Evolutionary conservation across 805 yeast genomes (phyloP).

Genomic region (Zygosaccharomyces rouxii): DNA sequence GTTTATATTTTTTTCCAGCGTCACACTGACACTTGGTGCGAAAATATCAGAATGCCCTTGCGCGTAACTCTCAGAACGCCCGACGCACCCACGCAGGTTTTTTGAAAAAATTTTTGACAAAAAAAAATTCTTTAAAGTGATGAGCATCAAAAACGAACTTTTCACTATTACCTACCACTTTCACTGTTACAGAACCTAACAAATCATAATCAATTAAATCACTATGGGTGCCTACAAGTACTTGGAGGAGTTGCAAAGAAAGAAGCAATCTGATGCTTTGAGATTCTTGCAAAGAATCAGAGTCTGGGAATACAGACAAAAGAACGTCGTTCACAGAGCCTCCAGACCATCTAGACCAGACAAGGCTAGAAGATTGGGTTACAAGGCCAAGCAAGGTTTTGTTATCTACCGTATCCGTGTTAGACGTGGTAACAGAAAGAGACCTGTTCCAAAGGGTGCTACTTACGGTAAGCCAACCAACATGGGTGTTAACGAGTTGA

Average conservation of each 20-base stretch:
- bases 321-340: constrained; percentile 98
- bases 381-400: constrained; percentile 99
- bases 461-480: constrained; percentile 99
- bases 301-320: constrained; percentile 99
- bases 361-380: constrained; percentile 99
- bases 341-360: constrained; percentile 99
- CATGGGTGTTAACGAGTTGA: constrained; percentile 99
- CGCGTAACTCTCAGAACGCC: constrained; percentile 1
- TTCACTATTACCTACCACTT: not conserved
- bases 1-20: no score
- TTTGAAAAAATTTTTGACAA: constrained; percentile 1
- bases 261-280: constrained; percentile 99
- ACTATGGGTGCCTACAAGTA: constrained; percentile 99
- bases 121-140: constrained; percentile 4
- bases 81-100: constrained; percentile 4
- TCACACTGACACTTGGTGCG: not conserved
- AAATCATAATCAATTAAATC: constrained; percentile 7
- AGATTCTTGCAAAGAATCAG: constrained; percentile 99
- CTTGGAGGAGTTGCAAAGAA: constrained; percentile 98
- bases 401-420: constrained; percentile 98
- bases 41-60: constrained; percentile 1
- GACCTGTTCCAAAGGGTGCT: constrained; percentile 99
- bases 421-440: constrained; percentile 99
- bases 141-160: not conserved
- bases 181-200: constrained; percentile 1